Base-by-base conservation (phyloP, 805 yeast species). In the Wickerhamomyces queroliae region DNA sequence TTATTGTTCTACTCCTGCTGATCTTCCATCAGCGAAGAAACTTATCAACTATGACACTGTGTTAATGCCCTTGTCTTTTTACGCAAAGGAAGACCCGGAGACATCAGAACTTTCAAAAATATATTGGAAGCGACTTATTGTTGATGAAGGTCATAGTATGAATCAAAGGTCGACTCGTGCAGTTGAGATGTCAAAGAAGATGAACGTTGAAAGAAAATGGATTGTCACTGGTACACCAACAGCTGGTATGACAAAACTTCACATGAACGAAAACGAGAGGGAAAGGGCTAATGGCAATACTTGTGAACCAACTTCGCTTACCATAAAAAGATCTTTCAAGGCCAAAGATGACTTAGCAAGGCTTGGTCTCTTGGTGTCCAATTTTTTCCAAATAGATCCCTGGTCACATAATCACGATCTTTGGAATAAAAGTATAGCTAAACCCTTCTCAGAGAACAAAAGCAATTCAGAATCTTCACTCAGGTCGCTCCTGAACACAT, bases 151-250 rank as follows among this genome's bases (percentile, higher is more conserved):
- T 0, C 89, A 82, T 54, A 69, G 79, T 21, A 69, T 81, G 73
- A 69, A 66, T 42, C 68, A 80, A 7, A 70, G 69, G 40, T 55
- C 67, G 2, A 68, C 84, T 0, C 63, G 73, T 36, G 67, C 75
- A 0, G 79, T 75, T 7, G 51, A 58, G 8, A 52, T 76, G 25
- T 77, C 84, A 16, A 65, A 64, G 25, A 59, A 63, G 18, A 51
- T 83, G 34, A 55, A 59, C 35, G 73, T 74, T 8, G 90, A 82
- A 50, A 65, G 87, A 37, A 68, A 74, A 43, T 82, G 90, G 90
- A 78, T 80, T 0, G 85, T 82, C 1, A 77, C 84, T 0, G 89
- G 90, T 23, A 82, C 90, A 0, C 89, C 89, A 5, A 81, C 88
- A 0, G 70, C 83, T 0, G 90, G 90, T 0, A 60, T 82, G 38